These are phyloP conservation scores for Ramaria rubella DNA, from an alignment of 768 basidiomycete species.

Conservation along the genomic window DNA sequence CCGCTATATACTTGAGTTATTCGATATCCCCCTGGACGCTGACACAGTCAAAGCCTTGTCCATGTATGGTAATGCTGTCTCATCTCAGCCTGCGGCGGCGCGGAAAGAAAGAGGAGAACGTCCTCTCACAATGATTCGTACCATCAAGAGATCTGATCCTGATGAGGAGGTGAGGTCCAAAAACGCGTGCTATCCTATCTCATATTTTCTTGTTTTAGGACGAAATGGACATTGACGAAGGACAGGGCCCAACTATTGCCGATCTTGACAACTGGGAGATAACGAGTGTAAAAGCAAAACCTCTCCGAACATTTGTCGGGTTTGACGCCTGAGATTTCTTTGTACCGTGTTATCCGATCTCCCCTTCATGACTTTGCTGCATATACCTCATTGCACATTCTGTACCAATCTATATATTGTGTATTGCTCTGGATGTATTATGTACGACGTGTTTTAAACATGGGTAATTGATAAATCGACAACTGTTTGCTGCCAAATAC, in stretches of 20 bases:
- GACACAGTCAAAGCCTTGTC: constrained; percentile 50
- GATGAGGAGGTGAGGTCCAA: constrained; percentile 1
- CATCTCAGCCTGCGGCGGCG: constrained; percentile 31
- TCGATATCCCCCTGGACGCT: constrained; percentile 72
- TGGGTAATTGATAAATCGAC: too few relatives aligned
- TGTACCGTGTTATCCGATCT: neutral
- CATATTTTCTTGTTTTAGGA: neutral
- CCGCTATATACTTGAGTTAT: constrained; percentile 87
- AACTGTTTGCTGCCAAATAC: neutral
- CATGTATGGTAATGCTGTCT: constrained; percentile 44
- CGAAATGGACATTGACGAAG: constrained; percentile 6
- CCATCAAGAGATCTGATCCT: constrained; percentile 10
- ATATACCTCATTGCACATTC: neutral
- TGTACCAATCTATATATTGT: neutral
- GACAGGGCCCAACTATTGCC: neutral
- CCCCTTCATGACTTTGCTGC: neutral
- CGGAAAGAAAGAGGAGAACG: constrained; percentile 2
- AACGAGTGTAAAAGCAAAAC: constrained; percentile 2
- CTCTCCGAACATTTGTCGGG: constrained; percentile 9
- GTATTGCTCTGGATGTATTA: too few relatives aligned
- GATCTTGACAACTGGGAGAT: constrained; percentile 7
- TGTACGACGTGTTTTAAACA: too few relatives aligned
- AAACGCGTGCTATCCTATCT: neutral
- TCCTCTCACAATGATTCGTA: constrained; percentile 10
- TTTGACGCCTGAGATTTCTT: constrained; percentile 9